phyloP scores from a whole-genome alignment of 129 eudicot species.

The Pulicaria dysenterica region DNA sequence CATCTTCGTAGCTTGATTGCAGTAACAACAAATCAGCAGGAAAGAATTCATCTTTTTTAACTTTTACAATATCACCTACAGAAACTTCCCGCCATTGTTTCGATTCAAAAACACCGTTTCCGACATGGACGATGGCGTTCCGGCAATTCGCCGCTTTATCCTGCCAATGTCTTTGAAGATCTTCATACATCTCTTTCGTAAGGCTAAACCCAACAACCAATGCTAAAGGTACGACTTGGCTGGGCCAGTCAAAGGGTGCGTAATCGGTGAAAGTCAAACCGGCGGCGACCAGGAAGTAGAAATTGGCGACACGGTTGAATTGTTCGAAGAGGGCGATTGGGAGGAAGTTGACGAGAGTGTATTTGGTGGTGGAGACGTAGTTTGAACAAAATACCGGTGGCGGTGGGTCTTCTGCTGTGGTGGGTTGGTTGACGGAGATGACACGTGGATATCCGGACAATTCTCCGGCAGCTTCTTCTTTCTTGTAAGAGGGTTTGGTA shows the following conservation, averaged over 20 bases:
- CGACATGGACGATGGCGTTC: conserved; percentile 45
- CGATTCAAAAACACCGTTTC: conserved; percentile 43
- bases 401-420: conserved; percentile 26
- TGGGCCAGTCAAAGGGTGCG: conserved; percentile 52
- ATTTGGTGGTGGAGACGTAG: conserved; percentile 72
- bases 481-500: conserved; percentile 33
- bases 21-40: conserved; percentile 72
- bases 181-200: conserved; percentile 61
- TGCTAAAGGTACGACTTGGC: conserved; percentile 65
- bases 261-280: conserved; percentile 51
- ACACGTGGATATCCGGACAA: conserved; percentile 51
- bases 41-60: conserved; percentile 59
- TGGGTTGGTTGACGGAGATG: conserved; percentile 51
- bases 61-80: conserved; percentile 72
- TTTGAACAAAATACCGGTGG: conserved; percentile 45
- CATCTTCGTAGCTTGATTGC: conserved; percentile 75
- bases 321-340: conserved; percentile 74
- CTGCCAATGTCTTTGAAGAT: conserved; percentile 60
- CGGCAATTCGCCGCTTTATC: conserved; percentile 56
- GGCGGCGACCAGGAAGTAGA: conserved; percentile 70
- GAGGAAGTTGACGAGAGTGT: conserved; percentile 54
- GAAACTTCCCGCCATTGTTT: conserved; percentile 55
- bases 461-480: conserved; percentile 25
- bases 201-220: conserved; percentile 75
- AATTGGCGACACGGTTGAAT: conserved; percentile 70